Percentiles rank a stretch among this genome's conserved stretches.
Conservation (phyloP, 495 filamentous ascomycete species). For the Neurospora hispaniola region DNA sequence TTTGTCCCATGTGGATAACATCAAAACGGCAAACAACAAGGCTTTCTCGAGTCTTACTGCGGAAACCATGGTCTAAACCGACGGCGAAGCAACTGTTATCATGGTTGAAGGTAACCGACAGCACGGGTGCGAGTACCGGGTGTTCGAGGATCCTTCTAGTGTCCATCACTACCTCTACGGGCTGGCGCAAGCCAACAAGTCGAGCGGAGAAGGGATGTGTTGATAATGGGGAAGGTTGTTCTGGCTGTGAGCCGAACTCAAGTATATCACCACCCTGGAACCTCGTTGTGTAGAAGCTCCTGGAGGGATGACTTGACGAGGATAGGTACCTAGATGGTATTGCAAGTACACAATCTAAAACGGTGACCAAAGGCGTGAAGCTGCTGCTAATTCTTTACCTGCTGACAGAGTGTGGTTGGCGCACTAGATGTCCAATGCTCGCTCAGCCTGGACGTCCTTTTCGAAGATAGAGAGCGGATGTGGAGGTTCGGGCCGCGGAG, state of each 20-base stretch:
- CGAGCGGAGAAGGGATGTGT: background rate
- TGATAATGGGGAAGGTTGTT: background rate
- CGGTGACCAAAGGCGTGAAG: background rate
- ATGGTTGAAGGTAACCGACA: slow-evolving; percentile 80
- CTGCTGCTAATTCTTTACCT: background rate
- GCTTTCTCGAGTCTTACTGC: slow-evolving; percentile 46
- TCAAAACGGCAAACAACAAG: background rate
- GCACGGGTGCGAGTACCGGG: slow-evolving; percentile 41
- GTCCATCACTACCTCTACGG: slow-evolving; percentile 52
- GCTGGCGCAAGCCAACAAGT: background rate
- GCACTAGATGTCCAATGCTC: background rate
- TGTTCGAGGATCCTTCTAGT: slow-evolving; percentile 77
- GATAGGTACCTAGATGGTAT: background rate
- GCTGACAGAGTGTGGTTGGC: background rate
- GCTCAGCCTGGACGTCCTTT: background rate
- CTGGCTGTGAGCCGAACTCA: background rate
- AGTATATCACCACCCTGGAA: background rate
- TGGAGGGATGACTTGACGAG: background rate
- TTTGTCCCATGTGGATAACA: background rate
- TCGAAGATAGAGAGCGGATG: background rate
- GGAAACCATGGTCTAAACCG: slow-evolving; percentile 77
- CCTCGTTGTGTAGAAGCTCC: background rate
- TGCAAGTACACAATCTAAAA: background rate
- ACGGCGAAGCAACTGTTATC: slow-evolving; percentile 84
- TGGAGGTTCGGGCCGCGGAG: background rate